Percentiles rank a stretch among this genome's conserved stretches.
Evolutionary conservation across 148 eudicot species (phyloP).

Genomic region (Camellia japonica): DNA sequence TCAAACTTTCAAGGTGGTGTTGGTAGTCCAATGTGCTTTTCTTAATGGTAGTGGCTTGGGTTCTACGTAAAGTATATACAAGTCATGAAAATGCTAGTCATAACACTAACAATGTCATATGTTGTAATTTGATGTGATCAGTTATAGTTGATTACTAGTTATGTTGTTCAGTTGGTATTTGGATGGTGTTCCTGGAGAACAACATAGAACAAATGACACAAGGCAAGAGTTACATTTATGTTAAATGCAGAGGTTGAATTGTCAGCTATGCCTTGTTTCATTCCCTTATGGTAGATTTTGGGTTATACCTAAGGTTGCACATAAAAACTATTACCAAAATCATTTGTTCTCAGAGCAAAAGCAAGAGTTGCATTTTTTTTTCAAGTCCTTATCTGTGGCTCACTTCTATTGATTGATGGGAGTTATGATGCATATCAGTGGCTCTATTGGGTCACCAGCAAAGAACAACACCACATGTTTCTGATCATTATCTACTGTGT

Average conservation of each 20-base stretch:
- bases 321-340: too few relatives aligned
- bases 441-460: neutral
- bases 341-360: too few relatives aligned
- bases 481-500: too few relatives aligned
- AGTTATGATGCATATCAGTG: neutral
- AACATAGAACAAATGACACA: too few relatives aligned
- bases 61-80: neutral
- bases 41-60: neutral
- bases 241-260: too few relatives aligned
- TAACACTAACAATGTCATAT: neutral
- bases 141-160: neutral
- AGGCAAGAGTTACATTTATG: too few relatives aligned
- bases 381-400: neutral
- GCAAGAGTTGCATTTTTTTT: neutral
- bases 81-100: too few relatives aligned
- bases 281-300: too few relatives aligned
- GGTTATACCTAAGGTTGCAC: too few relatives aligned
- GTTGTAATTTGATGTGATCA: neutral
- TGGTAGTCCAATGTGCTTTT: neutral
- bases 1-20: neutral
- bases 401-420: neutral
- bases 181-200: neutral
- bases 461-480: neutral
- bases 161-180: neutral
- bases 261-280: neutral